Evolutionary conservation across 306 rosid genomes (phyloP).

Genomic region (Ormosia emarginata): DNA sequence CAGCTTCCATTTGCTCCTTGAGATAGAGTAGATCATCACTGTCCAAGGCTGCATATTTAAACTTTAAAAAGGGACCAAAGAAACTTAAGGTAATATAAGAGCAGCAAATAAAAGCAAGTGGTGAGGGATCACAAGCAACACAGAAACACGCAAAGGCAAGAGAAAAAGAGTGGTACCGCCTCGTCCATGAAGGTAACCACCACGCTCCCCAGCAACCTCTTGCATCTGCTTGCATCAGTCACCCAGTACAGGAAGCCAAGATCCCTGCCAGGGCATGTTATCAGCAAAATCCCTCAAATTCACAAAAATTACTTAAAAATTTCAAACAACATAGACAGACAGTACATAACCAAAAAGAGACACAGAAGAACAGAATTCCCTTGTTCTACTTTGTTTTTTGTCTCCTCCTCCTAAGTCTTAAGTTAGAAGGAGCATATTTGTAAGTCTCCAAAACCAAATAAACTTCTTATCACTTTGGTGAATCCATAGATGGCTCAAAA

Average conservation of each 20-base stretch:
- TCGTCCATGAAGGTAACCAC: constrained; percentile 98
- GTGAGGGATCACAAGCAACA: not conserved
- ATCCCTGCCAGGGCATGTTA: constrained; percentile 99
- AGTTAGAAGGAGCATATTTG: not conserved
- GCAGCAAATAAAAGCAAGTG: constrained; percentile 5
- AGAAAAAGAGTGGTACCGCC: constrained; percentile 67
- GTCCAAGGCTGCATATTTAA: constrained; percentile 89
- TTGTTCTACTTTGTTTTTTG: not conserved
- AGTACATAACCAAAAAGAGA: not conserved
- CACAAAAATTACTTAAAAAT: constrained; percentile 8
- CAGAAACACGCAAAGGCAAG: constrained; percentile 3
- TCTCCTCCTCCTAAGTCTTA: not conserved
- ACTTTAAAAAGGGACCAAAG: constrained; percentile 36
- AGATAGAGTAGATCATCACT: constrained; percentile 97
- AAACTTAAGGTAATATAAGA: constrained; percentile 24
- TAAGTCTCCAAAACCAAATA: not conserved
- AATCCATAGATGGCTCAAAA: not conserved
- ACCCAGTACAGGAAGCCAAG: constrained; percentile 76
- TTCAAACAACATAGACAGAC: not conserved
- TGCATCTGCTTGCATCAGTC: constrained; percentile 91
- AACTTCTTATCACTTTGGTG: not conserved
- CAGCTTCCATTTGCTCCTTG: constrained; percentile 99
- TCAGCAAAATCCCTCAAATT: constrained; percentile 61
- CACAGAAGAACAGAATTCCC: not conserved
- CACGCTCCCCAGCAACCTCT: constrained; percentile 99